Conservation (phyloP, 176 grass and related monocot species). For the Miscanthus lutarioriparius region DNA sequence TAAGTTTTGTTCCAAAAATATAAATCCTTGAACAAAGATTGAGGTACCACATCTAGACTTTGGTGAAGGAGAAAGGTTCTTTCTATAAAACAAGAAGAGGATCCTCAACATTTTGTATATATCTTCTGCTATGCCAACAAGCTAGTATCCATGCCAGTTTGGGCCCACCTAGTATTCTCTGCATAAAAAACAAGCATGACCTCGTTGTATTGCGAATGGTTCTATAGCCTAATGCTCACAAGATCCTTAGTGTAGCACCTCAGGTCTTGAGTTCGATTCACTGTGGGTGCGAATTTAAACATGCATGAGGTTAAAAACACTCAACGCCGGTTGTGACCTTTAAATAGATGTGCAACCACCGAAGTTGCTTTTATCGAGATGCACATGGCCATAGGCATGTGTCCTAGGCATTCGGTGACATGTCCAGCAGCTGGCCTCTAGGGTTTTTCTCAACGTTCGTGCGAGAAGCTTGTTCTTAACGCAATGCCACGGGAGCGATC, state of each 20-base stretch:
- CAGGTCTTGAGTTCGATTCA: neutral
- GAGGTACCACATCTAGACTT: neutral
- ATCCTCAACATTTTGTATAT: neutral
- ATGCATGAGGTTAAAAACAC: neutral
- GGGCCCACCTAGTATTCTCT: neutral
- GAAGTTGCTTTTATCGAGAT: neutral
- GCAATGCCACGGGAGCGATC: neutral
- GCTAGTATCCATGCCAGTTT: neutral
- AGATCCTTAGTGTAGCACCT: neutral
- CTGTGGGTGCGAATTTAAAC: neutral
- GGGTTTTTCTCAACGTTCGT: neutral
- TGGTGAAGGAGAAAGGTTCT: neutral
- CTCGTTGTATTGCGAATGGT: neutral
- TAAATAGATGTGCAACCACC: neutral
- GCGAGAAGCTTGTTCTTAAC: neutral
- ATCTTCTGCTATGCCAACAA: neutral
- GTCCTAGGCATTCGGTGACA: neutral
- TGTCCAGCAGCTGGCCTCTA: neutral
- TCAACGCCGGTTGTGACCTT: neutral
- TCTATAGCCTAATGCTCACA: neutral
- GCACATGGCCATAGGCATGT: neutral
- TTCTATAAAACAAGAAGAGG: neutral
- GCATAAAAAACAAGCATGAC: neutral
- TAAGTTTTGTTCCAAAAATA: neutral
- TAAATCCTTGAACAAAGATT: neutral